Evolutionary conservation across 495 filamentous ascomycete genomes (phyloP), one percentile per base, ranked within the genome.

Genomic region (Neurospora sp.): DNA sequence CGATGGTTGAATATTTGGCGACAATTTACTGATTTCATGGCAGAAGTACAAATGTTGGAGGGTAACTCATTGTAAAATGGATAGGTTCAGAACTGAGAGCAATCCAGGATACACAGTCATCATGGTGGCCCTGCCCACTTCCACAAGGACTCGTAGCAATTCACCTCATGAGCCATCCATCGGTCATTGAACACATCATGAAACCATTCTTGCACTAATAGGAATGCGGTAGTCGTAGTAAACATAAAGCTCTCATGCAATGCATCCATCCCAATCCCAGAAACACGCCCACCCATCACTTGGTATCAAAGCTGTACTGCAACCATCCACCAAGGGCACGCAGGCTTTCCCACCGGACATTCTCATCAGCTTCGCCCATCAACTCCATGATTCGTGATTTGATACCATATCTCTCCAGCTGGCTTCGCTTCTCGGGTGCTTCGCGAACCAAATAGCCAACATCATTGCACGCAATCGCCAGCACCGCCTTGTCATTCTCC

Each of bases 391-490:
- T 91, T 71, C 93, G 87, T 8, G 87, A 87, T 86, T 99, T 99
- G 71, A 98, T 81, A 1, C 96, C 95, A n/a, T 94, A 78, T 80
- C 91, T 93, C 86, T 98, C 96, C 76, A 98, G 85, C 81, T 92
- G 90, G 40, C 82, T 81, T 74, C 94, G 85, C 81, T 90, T 92
- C 82, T 97, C 95, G 6, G 96, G 93, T 69, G 94, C 90, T 82
- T 96, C 94, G 77, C 92, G 94, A 35, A 99, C 95, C 70, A 99
- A 83, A 72, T 85, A 90, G 16, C 93, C 94, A 22, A 98, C 87
- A 80, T 99, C 96, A 78, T 98, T 98, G 82, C 94, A 98, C 27
- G 91, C 96, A 79, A 98, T 96, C 0, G 96, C 96, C 73, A 99
- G 86, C 27, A 98, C 95, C 76, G 96, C 92, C 85, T 97, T 98